Base-by-base conservation (phyloP, 371 early-diverging fungal genomes). In the Rhizopus sp. region DNA sequence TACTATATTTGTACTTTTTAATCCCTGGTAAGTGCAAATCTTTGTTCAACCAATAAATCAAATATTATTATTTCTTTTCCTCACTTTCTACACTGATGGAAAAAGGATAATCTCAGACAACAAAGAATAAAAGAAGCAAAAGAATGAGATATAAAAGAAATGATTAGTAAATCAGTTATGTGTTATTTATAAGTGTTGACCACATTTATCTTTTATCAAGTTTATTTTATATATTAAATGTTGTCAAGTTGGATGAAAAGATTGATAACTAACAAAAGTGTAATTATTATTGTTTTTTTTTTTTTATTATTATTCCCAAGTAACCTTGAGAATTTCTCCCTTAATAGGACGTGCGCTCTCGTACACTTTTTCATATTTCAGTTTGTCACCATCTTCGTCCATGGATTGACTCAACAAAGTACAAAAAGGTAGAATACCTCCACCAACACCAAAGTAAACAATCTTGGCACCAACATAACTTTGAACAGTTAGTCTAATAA, bases 401-500 rank as follows among this genome's bases (percentile, higher is more conserved):
- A 62, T 53, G 13, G 72, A 48, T 15, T 67, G 39, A 8, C 47
- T 45, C 46, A 80, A 46, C 41, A 88, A 64, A 38, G 78, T 64
- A 50, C 84, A 72, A 69, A 96, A 95, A 12, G 85, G 80, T 9
- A 87, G 64, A 29, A 86, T 84, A 32, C 90, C 88, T 8, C 92
- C 93, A 35, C 88, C 86, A 0, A 90, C 86, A 23, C 98, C 96
- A 86, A 97, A 97, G 66, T 97, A 97, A 7, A 89, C 84, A 1
- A 91, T 84, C 66, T 97, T 97, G 40, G 96, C 95, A 7, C 96
- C 95, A 9, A 97, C 85, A 52, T 88, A 88, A 10, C 91, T 88
- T 69, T 31, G 31, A 30, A 17, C 29, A 38, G 8, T 23, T 23
- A 49, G 13, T 17, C 40, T 35, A 32, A 32, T 42, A 38, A 38